A percentile compares a stretch with the other conserved stretches of the same genome.
Conservation (phyloP, 768 basidiomycete species). For the Leccinum fibrillosum region DNA sequence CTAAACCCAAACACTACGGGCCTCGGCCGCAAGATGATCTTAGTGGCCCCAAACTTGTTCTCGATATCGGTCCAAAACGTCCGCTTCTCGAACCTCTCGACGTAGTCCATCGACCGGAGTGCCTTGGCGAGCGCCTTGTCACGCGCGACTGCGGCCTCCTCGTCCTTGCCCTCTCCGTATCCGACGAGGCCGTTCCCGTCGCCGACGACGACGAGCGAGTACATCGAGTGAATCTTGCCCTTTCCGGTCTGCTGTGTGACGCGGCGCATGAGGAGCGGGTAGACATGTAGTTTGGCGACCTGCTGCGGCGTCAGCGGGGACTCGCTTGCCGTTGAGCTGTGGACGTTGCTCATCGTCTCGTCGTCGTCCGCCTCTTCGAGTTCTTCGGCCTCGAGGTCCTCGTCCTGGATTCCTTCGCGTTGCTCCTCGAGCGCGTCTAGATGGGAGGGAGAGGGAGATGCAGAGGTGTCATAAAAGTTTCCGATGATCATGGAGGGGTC, state of each 20-base stretch:
- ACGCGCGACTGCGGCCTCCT: conserved; percentile 48
- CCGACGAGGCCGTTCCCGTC: conserved; percentile 84
- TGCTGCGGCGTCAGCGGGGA: conserved; percentile 20
- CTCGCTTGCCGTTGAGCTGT: conserved; percentile 14
- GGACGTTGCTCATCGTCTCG: conserved; percentile 14
- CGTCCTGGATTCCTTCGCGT: conserved; percentile 5
- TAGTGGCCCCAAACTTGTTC: conserved; percentile 80
- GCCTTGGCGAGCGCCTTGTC: conserved; percentile 65
- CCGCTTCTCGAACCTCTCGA: conserved; percentile 90
- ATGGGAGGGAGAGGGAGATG: conserved; percentile 2
- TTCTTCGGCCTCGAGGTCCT: conserved; percentile 12
- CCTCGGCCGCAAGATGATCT: conserved; percentile 74
- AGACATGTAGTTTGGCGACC: conserved; percentile 36
- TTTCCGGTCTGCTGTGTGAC: conserved; percentile 92
- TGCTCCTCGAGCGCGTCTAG: conserved; percentile 4
- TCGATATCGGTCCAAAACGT: conserved; percentile 94
- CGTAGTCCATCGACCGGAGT: conserved; percentile 85
- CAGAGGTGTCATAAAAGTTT: conserved; percentile 23
- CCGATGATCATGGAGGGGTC: conserved; percentile 63
- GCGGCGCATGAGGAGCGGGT: conserved; percentile 45
- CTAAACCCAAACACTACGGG: conserved; percentile 90
- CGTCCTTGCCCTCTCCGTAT: conserved; percentile 77
- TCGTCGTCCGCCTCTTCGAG: conserved; percentile 19
- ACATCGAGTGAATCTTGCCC: conserved; percentile 73
- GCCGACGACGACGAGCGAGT: conserved; percentile 69